Base-by-base conservation (phyloP, 805 yeast genomes). In the Yarrowia sp. region DNA sequence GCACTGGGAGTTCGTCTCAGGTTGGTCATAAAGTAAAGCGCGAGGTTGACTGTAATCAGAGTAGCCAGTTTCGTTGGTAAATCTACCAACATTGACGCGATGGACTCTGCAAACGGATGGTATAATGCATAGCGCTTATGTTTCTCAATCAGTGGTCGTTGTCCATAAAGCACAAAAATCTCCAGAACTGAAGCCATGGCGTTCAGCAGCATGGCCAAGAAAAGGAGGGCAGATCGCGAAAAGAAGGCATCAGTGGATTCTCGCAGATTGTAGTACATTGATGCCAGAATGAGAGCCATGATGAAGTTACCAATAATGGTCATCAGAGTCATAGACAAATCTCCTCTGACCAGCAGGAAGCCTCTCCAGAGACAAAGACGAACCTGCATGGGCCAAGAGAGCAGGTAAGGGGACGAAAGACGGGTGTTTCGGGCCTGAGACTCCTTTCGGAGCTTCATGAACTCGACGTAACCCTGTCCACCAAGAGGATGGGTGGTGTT, bases 91-190 rank as follows among this genome's bases (percentile, higher is more conserved):
- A 86, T 79, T 2, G 86, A 82, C 0, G 89, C 86, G 48, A 86
- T 70, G 0, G 90, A 87, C 70, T 86, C 87, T 6, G 90, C 87
- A 64, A 84, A 77, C 12, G 88, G 87, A 67, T 81, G 85, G 68
- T 85, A 85, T 35, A 85, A 71, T 0, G 86, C 85, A 68, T 80
- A 85, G 26, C 79, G 80, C 67, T 81, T 80, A 67, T 85, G 89
- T 71, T 85, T 85, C 68, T 83, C 85, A 49, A 84, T 81, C 66
- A 85, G 79, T 16, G 83, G 80, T 71, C 89, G 80, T 28, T 80
- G 79, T 66, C 78, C 82, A 67, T 73, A 82, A 32, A 77, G 71
- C 35, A 76, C 66, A 62, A 79, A 72, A 65, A 81, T 79, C 70
- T 81, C 84, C 67, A 81, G 72, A 48, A 81, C 69, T 19, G 82